phyloP scores from a whole-genome alignment of 192 early-diverging fungal species.

The Chytriomyces sp. region DNA sequence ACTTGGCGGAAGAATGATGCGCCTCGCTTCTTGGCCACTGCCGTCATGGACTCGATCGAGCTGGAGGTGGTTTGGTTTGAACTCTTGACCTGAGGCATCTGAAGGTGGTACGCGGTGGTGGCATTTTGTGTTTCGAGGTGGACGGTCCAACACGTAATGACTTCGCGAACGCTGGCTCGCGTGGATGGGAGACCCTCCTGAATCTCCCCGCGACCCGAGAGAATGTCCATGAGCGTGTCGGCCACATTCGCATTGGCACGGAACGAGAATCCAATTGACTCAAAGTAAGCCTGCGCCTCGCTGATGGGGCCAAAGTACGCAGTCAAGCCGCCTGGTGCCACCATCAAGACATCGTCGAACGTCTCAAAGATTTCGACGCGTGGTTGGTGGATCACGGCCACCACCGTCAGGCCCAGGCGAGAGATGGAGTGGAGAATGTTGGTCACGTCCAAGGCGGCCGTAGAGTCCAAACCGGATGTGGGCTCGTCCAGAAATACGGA shows the following conservation, averaged over 20 bases:
- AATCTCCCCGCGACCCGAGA: conserved; percentile 38
- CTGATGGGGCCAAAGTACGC: conserved; percentile 70
- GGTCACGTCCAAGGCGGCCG: conserved; percentile 67
- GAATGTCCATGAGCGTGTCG: conserved; percentile 49
- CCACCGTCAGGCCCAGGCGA: conserved; percentile 59
- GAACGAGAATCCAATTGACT: conserved; percentile 40
- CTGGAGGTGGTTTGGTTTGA: not conserved
- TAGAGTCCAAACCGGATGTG: conserved; percentile 75
- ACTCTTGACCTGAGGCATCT: not conserved
- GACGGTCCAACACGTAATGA: conserved; percentile 9
- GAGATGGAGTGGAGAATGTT: conserved; percentile 73
- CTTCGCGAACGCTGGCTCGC: not conserved
- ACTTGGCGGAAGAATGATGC: conserved; percentile 38
- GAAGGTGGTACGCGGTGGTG: not conserved
- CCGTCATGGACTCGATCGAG: conserved; percentile 16
- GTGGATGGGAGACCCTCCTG: not conserved
- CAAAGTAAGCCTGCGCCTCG: conserved; percentile 35
- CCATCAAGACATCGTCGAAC: conserved; percentile 81
- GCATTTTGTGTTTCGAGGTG: too few species aligned
- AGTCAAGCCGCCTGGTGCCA: conserved; percentile 77
- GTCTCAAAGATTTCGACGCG: conserved; percentile 80
- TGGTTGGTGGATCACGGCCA: conserved; percentile 87
- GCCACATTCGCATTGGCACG: conserved; percentile 18
- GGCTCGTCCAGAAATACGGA: conserved; percentile 86
- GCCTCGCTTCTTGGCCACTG: conserved; percentile 30